Evolutionary conservation across 371 early-diverging fungal genomes (phyloP).

Genomic region (Mucor circinelloides): DNA sequence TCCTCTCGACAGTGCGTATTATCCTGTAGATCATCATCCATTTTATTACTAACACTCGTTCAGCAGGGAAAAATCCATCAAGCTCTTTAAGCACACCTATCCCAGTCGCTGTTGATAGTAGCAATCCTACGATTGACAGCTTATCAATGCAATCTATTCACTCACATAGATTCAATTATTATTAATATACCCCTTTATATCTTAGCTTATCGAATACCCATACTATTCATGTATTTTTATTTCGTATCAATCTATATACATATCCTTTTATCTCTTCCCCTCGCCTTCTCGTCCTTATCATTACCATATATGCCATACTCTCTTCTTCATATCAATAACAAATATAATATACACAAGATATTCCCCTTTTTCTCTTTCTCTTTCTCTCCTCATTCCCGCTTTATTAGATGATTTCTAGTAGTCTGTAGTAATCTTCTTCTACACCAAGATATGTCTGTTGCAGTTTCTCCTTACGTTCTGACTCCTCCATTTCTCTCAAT

Average conservation of each 20-base stretch:
- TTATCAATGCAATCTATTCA: constrained; percentile 11
- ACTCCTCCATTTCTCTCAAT: constrained; percentile 62
- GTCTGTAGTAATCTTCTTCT: constrained; percentile 78
- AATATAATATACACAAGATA: background rate
- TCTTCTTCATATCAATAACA: background rate
- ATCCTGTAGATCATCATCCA: background rate
- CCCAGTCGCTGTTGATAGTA: constrained; percentile 14
- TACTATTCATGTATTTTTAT: background rate
- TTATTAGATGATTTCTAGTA: constrained; percentile 51
- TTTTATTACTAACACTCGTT: background rate
- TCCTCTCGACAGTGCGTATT: constrained; percentile 15
- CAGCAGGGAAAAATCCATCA: constrained; percentile 26
- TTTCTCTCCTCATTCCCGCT: background rate
- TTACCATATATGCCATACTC: background rate
- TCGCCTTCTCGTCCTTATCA: background rate
- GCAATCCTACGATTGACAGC: background rate
- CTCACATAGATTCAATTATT: constrained; percentile 13
- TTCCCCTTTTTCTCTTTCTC: background rate
- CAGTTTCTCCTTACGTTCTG: constrained; percentile 71
- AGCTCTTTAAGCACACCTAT: constrained; percentile 28
- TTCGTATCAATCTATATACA: background rate
- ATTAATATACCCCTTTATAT: constrained; percentile 5
- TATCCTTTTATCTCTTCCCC: background rate
- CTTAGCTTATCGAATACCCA: background rate
- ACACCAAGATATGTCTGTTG: constrained; percentile 74